Base-by-base conservation (phyloP, 257 asterid genomes). In the Solanum clarkiae region DNA sequence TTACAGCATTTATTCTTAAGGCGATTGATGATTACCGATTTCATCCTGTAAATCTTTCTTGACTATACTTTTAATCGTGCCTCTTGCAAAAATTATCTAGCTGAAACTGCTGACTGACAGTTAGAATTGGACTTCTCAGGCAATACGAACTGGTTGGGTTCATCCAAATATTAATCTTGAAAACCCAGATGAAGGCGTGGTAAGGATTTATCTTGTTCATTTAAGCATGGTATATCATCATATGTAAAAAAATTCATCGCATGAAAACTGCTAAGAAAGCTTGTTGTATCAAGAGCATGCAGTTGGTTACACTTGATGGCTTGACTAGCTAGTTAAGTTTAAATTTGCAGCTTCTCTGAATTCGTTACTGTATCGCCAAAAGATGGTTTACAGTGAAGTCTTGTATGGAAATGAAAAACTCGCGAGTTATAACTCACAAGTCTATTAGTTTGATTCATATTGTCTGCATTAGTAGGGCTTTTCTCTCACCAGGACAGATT, bases 131-230 rank as follows among this genome's bases (percentile, higher is more conserved):
- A 56, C 57, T 36, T 62, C 80, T 69, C 82, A 90, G 93, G 93
- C 92, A 26, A 90, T 90, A 74, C 86, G 85, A 77, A 90, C 93
- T 4, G 91, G 94, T 57, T 92, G 92, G 91, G 70, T 89, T 84
- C 94, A 92, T 88, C 93, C 94, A 62, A 90, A 92, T 60, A 85
- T 90, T 86, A 92, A 92, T 83, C 93, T 90, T 16, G 92, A 92
- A 63, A 63, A 72, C 75, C 93, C 94, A 6, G 86, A 88, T 69
- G 85, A 83, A 68, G 90, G 89, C 83, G 82, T 90, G 90, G 94
- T 91, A 89, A 45, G 86, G 7, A 20, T 74, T 42, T 60, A 68
- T 71, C 57, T 63, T 29, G 82, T 29, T 72, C n/a, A 17, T 82
- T 40, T 32, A 63, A 29, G 59, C 45, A 54, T 71, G 70, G 17